Conservation (phyloP, 352 stramenopile genomes). For the Phytophthora pinifolia region DNA sequence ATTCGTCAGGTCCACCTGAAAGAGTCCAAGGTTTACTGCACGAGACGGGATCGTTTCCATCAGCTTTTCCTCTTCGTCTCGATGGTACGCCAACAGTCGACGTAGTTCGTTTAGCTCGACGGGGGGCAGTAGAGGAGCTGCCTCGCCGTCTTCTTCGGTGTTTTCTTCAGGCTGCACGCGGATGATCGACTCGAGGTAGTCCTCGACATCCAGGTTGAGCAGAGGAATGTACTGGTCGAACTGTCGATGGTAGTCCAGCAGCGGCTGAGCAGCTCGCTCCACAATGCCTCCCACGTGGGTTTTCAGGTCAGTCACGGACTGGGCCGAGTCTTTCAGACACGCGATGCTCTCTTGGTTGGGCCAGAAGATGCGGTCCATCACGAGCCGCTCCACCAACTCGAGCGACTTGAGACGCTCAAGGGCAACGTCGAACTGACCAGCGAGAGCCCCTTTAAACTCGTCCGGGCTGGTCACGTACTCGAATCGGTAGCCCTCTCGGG, state of each 20-base stretch:
- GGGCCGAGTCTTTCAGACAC: conserved; percentile 67
- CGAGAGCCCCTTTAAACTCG: conserved; percentile 71
- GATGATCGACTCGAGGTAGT: conserved; percentile 76
- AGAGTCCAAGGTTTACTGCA: conserved; percentile 75
- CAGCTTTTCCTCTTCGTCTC: conserved; percentile 65
- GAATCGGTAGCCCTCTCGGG: conserved; percentile 63
- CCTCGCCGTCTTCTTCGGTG: conserved; percentile 43
- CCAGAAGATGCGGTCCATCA: conserved; percentile 97
- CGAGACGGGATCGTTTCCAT: conserved; percentile 65
- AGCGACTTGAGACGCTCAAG: conserved; percentile 85
- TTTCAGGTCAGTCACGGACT: conserved; percentile 60
- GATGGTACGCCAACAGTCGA: conserved; percentile 62
- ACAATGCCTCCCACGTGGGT: conserved; percentile 50
- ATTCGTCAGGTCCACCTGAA: conserved; percentile 78
- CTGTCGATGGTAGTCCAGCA: conserved; percentile 79
- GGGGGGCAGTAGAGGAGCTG: conserved; percentile 50
- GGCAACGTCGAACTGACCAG: conserved; percentile 79
- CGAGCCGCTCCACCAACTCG: conserved; percentile 88
- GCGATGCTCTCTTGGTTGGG: conserved; percentile 90
- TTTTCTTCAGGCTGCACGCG: conserved; percentile 37
- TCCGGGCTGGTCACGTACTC: conserved; percentile 69
- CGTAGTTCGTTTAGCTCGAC: conserved; percentile 78
- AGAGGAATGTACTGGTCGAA: conserved; percentile 88
- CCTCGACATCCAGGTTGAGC: conserved; percentile 90
- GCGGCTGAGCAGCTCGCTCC: conserved; percentile 43